Conservation (phyloP, 768 basidiomycete species). For the Gymnopilus dilepis region DNA sequence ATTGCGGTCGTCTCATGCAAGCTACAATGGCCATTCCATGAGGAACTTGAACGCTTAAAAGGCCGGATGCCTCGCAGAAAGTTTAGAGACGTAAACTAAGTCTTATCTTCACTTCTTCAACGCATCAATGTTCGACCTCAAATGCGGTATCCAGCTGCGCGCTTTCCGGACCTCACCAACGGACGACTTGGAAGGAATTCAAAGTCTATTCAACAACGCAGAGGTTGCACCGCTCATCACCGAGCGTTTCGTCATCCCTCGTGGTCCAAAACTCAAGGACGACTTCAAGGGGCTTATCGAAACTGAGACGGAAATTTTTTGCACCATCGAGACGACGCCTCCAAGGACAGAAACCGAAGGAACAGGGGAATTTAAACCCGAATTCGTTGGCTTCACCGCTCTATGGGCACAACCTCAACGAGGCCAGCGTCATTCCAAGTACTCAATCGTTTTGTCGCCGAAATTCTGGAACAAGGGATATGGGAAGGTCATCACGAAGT, state of each 20-base stretch:
- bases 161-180: constrained; percentile 13
- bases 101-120: background rate
- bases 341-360: background rate
- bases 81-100: background rate
- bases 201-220: constrained; percentile 21
- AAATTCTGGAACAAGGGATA: constrained; percentile 18
- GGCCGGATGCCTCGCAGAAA: background rate
- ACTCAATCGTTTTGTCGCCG: constrained; percentile 14
- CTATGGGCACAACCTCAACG: constrained; percentile 16
- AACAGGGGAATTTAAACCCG: background rate
- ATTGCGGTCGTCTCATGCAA: too few relatives aligned
- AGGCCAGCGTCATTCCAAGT: constrained; percentile 12
- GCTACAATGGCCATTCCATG: too few relatives aligned
- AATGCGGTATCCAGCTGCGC: constrained; percentile 23
- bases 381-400: constrained; percentile 20
- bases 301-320: constrained; percentile 23
- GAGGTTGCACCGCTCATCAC: constrained; percentile 19
- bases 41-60: background rate
- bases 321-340: constrained; percentile 24
- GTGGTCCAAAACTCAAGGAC: constrained; percentile 18
- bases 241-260: constrained; percentile 18
- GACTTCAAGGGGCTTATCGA: constrained; percentile 18
- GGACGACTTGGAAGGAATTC: constrained; percentile 19
- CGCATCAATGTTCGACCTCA: constrained; percentile 23
- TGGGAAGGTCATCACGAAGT: constrained; percentile 18